phyloP scores from a whole-genome alignment of 345 rosid genomes.

The Brassica rapa region DNA sequence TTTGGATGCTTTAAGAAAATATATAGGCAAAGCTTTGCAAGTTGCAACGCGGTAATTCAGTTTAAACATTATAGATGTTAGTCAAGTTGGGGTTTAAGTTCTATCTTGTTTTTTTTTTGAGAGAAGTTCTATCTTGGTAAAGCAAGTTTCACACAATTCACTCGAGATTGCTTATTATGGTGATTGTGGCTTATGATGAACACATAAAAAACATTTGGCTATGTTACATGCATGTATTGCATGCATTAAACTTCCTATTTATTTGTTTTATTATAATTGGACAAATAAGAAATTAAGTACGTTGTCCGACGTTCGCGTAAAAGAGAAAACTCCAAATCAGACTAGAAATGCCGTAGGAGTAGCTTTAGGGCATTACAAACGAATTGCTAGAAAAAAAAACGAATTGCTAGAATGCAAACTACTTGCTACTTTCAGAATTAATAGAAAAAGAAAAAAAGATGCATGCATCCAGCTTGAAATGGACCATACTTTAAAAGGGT shows the following conservation, averaged over 20 bases:
- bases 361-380: not conserved
- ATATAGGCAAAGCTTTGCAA: not conserved
- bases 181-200: not conserved
- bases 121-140: not conserved
- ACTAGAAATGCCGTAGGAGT: not conserved
- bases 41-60: not conserved
- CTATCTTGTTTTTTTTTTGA: not conserved
- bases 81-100: not conserved
- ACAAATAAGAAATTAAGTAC: not conserved
- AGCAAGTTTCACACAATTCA: not conserved
- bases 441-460: not conserved
- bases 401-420: not conserved
- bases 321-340: not conserved
- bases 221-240: not conserved
- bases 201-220: not conserved
- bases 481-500: slow-evolving; percentile 10
- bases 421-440: not conserved
- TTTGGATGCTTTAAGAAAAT: not conserved
- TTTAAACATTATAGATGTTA: not conserved
- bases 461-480: slow-evolving; percentile 31
- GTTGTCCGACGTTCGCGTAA: not conserved
- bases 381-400: not conserved
- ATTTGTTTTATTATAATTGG: not conserved
- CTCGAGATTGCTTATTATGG: not conserved
- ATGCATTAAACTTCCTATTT: not conserved